A percentile compares a stretch with the other conserved stretches of the same genome.
phyloP scores from a whole-genome alignment of 805 yeast species.

The Tetrapisispora fleetii region DNA sequence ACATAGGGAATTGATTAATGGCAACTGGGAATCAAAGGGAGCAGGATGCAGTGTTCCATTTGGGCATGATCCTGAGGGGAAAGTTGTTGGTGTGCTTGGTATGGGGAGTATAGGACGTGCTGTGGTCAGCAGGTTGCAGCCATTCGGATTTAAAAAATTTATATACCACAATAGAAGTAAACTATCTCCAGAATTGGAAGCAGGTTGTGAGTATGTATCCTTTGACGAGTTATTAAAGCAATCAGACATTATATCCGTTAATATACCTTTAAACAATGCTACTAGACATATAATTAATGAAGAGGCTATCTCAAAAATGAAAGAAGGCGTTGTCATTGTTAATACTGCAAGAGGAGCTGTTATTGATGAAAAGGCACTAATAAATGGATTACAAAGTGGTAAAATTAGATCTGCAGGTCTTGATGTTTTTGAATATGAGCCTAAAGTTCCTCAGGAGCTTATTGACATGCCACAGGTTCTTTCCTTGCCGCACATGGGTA shows the following conservation, averaged over 20 bases:
- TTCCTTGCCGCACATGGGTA: constrained; percentile 84
- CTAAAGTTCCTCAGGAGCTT: constrained; percentile 56
- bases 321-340: constrained; percentile 62
- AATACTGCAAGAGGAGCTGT: constrained; percentile 89
- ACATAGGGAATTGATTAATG: constrained; percentile 41
- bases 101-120: constrained; percentile 88
- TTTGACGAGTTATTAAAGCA: constrained; percentile 55
- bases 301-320: constrained; percentile 55
- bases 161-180: constrained; percentile 62
- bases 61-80: constrained; percentile 70
- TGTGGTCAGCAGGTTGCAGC: constrained; percentile 57
- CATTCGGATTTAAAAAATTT: constrained; percentile 67
- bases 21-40: constrained; percentile 52
- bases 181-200: constrained; percentile 52
- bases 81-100: constrained; percentile 71
- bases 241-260: constrained; percentile 64
- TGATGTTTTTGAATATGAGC: constrained; percentile 72
- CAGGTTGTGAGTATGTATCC: constrained; percentile 58
- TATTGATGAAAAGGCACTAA: constrained; percentile 53
- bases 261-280: constrained; percentile 63
- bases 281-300: constrained; percentile 64
- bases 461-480: constrained; percentile 56
- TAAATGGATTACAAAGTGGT: constrained; percentile 48
- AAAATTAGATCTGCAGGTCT: constrained; percentile 59
- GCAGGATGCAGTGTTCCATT: constrained; percentile 50